These are phyloP conservation scores for Aspergillus persii DNA, from an alignment of 2,329 filamentous ascomycete genomes.

Conservation along the genomic window DNA sequence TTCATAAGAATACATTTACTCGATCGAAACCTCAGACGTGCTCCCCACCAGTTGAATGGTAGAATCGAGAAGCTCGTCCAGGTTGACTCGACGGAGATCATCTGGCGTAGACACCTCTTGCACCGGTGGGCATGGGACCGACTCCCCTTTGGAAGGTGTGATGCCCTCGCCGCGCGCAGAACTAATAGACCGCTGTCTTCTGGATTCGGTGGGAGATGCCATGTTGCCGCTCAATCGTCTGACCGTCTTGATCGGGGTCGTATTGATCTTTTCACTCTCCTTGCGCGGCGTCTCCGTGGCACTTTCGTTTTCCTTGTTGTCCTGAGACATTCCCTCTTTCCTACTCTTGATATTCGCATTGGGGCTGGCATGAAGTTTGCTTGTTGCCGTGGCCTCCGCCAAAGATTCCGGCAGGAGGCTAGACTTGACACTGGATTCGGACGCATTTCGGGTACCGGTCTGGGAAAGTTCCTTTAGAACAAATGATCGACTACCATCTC, in stretches of 20 bases:
- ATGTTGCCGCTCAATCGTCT: constrained; percentile 20
- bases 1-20: constrained; percentile 14
- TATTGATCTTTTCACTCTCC: constrained; percentile 17
- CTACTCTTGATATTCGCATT: constrained; percentile 31
- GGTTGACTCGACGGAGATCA: constrained; percentile 11
- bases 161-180: constrained; percentile 17
- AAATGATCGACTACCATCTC: constrained; percentile 18
- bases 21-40: constrained; percentile 14
- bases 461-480: constrained; percentile 30
- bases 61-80: constrained; percentile 21
- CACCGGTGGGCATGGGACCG: constrained; percentile 15
- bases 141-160: constrained; percentile 17
- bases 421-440: constrained; percentile 32
- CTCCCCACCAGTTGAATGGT: constrained; percentile 9
- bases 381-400: constrained; percentile 18
- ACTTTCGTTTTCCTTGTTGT: constrained; percentile 23
- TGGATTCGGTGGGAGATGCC: constrained; percentile 23
- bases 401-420: constrained; percentile 14
- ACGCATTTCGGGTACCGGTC: constrained; percentile 29
- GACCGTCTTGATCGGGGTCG: constrained; percentile 17
- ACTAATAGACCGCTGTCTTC: constrained; percentile 22
- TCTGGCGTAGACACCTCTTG: constrained; percentile 20
- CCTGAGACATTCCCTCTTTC: constrained; percentile 30
- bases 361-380: constrained; percentile 31
- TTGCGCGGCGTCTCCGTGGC: constrained; percentile 15